A percentile compares a stretch with the other conserved stretches of the same genome.
phyloP scores from a whole-genome alignment of 768 basidiomycete species.

The Amanita rimosa region DNA sequence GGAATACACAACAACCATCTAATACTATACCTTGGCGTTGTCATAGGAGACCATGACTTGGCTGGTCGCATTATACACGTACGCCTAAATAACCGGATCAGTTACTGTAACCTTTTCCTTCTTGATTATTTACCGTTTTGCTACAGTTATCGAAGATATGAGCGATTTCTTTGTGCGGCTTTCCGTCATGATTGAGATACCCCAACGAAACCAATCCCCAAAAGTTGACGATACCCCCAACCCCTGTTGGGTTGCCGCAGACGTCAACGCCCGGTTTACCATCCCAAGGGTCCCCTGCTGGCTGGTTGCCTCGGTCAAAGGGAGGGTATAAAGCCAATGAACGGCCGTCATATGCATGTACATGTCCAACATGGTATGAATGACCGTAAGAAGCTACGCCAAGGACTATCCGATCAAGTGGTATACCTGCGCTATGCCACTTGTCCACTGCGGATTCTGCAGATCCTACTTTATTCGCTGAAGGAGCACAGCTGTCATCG shows the following conservation, averaged over 20 bases:
- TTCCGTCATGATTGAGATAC: slow-evolving; percentile 39
- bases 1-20: not conserved
- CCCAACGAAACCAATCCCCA: slow-evolving; percentile 52
- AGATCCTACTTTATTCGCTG: slow-evolving; percentile 55
- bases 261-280: slow-evolving; percentile 36
- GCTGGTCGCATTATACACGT: slow-evolving; percentile 27
- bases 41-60: slow-evolving; percentile 41
- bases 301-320: slow-evolving; percentile 39
- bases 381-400: slow-evolving; percentile 83
- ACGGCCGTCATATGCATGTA: slow-evolving; percentile 30
- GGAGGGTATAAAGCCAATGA: slow-evolving; percentile 36
- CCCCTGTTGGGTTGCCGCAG: slow-evolving; percentile 40
- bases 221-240: slow-evolving; percentile 50
- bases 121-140: slow-evolving; percentile 40
- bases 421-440: slow-evolving; percentile 74
- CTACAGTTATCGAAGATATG: slow-evolving; percentile 56
- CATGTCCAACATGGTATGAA: slow-evolving; percentile 45
- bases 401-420: slow-evolving; percentile 56
- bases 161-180: slow-evolving; percentile 34
- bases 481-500: slow-evolving; percentile 58
- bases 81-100: slow-evolving; percentile 20
- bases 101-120: not conserved
- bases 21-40: slow-evolving; percentile 23
- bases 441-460: slow-evolving; percentile 58
- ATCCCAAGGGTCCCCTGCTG: slow-evolving; percentile 57